Conservation (phyloP, 192 early-diverging fungal species). For the Mortierella alpina region DNA sequence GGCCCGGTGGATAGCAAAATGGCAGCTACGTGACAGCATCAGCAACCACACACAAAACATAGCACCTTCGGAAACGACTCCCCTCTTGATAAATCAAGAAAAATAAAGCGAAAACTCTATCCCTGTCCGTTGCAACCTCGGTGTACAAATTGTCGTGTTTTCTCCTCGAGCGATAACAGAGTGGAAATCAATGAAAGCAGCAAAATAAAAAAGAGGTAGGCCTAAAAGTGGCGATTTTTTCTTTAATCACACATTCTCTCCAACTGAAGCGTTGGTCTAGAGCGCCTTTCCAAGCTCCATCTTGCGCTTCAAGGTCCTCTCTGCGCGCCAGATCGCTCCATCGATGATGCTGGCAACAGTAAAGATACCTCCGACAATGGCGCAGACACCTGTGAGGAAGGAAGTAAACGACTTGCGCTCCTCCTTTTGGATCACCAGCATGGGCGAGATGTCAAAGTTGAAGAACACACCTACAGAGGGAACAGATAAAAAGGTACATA, state of each 20-base stretch:
- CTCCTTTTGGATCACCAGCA: slow-evolving; percentile 91
- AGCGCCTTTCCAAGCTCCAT: slow-evolving; percentile 85
- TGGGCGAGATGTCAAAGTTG: slow-evolving; percentile 96
- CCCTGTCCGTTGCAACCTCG: too few relatives aligned
- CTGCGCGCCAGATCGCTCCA: slow-evolving; percentile 86
- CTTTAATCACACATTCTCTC: too few relatives aligned
- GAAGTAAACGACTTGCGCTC: slow-evolving; percentile 83
- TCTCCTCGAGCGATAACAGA: too few relatives aligned
- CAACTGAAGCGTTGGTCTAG: slow-evolving; percentile 19
- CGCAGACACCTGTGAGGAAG: slow-evolving; percentile 91
- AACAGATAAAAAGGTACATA: neutral
- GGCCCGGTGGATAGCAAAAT: slow-evolving; percentile 10
- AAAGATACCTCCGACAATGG: slow-evolving; percentile 93
- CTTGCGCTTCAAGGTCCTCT: slow-evolving; percentile 80
- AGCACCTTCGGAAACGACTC: slow-evolving; percentile 5
- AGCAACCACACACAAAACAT: neutral
- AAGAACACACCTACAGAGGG: slow-evolving; percentile 83
- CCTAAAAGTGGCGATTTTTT: too few relatives aligned
- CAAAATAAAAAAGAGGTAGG: too few relatives aligned
- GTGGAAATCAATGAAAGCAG: too few relatives aligned
- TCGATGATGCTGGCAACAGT: slow-evolving; percentile 96
- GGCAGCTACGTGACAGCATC: neutral
- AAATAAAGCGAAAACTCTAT: neutral
- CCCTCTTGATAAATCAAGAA: neutral
- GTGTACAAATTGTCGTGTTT: too few relatives aligned